Base-by-base conservation (phyloP, 306 rosid species). In the Phaseolus lunatus region DNA sequence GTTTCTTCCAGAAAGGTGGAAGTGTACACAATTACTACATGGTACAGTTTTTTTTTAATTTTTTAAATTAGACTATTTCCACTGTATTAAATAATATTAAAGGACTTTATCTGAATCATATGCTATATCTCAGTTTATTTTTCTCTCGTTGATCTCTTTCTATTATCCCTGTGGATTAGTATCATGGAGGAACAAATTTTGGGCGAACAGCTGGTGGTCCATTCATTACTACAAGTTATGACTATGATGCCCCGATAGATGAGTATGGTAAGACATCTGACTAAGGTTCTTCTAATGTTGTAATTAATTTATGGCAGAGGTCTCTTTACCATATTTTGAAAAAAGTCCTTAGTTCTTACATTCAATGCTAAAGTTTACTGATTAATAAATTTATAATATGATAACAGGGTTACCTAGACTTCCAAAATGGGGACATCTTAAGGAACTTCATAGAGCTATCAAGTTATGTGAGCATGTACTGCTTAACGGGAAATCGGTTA, bases 151-250 rank as follows among this genome's bases (percentile, higher is more conserved):
- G 74, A 82, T 39, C 41, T 63, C 73, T 41, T 70, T 67, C 8
- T 44, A 65, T 57, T 47, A 22, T 31, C 70, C 77, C 15, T 56
- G 43, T 72, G 76, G 44, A 48, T 67, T 84, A 92, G 98, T 94
- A 92, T 88, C 98, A 94, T 56, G 98, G 98, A 15, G 98, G 97
- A 82, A 94, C 97, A 61, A 94, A 94, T 83, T 94, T 94, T 80
- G 98, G 97, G 65, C 97, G 98, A 39, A 92, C 97, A 63, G 87
- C 98, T 16, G 98, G 98, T 68, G 98, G 98, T 75, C 97, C 98
- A 73, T 94, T 94, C 84, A 90, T 94, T 59, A 94, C 98, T 41
- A 94, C 98, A 64, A 94, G 98, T 88, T 94, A 94, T 77, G 98
- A 94, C 86, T 94, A 94, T 44, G 94, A 94, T 81, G 98, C 98